A percentile compares a stretch with the other conserved stretches of the same genome.
These are phyloP conservation scores for Coemansia sp. DNA, from an alignment of 192 early-diverging fungal genomes.

Conservation along the genomic window DNA sequence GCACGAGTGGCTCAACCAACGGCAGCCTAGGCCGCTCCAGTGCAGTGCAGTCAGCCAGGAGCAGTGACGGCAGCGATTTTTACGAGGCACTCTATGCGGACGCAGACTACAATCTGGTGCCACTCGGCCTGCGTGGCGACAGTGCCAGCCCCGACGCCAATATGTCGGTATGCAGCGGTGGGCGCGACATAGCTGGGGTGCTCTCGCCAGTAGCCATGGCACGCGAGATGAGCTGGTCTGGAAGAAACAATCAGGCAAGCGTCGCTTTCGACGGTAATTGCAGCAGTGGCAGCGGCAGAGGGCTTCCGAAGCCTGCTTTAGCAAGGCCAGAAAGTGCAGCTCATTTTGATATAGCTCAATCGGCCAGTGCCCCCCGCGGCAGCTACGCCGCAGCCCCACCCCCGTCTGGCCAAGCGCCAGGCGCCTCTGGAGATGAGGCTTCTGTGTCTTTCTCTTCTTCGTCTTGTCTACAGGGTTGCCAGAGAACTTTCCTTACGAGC, in stretches of 20 bases:
- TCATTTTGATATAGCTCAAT: background rate
- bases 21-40: background rate
- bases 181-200: background rate
- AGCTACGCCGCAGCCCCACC: background rate
- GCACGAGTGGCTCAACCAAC: constrained; percentile 2
- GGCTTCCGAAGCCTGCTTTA: background rate
- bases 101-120: constrained; percentile 2
- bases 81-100: constrained; percentile 3
- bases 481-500: background rate
- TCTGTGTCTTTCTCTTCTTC: constrained; percentile 2
- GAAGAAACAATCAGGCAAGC: background rate
- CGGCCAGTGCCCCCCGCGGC: background rate
- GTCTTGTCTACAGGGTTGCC: background rate
- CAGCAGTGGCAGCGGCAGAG: constrained; percentile 1
- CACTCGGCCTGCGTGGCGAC: constrained; percentile 1
- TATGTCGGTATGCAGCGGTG: background rate
- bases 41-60: constrained; percentile 5
- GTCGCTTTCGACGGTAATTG: background rate
- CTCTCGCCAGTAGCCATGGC: background rate
- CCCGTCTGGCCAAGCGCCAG: background rate
- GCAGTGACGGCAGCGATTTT: constrained; percentile 3
- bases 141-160: constrained; percentile 4
- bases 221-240: constrained; percentile 5
- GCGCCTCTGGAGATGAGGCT: background rate
- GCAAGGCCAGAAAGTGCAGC: background rate